phyloP scores from a whole-genome alignment of 2,329 filamentous ascomycete species.

The Epichloe sylvatica region DNA sequence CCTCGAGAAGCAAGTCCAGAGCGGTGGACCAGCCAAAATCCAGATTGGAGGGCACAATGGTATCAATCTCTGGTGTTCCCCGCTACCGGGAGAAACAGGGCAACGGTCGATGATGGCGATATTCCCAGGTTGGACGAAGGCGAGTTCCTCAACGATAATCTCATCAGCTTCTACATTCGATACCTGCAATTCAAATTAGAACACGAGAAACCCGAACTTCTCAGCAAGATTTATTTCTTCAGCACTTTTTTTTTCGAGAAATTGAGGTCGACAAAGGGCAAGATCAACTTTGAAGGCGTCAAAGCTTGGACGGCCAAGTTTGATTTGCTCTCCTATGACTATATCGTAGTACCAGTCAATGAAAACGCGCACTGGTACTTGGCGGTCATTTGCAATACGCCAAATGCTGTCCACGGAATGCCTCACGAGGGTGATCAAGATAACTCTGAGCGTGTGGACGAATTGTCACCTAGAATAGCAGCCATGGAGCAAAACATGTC shows the following conservation, averaged over 20 bases:
- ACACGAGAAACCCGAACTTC: conserved; percentile 36
- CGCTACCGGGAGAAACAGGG: conserved; percentile 40
- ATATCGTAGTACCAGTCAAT: conserved; percentile 84
- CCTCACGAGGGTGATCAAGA: conserved; percentile 8
- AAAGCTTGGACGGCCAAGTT: conserved; percentile 76
- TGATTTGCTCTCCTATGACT: conserved; percentile 75
- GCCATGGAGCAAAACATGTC: conserved; percentile 11
- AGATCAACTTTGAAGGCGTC: conserved; percentile 74
- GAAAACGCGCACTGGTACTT: conserved; percentile 85
- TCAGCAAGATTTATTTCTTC: conserved; percentile 67
- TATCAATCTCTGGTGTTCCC: conserved; percentile 49
- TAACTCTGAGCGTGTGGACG: not conserved
- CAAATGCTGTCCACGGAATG: conserved; percentile 35
- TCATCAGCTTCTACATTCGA: conserved; percentile 78
- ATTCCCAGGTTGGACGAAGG: conserved; percentile 67
- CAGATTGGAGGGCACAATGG: conserved; percentile 39
- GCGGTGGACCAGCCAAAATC: conserved; percentile 38
- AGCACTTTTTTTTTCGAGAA: conserved; percentile 92
- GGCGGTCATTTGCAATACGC: conserved; percentile 84
- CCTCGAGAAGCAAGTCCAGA: conserved; percentile 9
- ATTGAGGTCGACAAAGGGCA: conserved; percentile 47
- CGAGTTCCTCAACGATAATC: conserved; percentile 81
- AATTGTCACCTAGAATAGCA: conserved; percentile 5
- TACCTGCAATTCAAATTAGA: conserved; percentile 52
- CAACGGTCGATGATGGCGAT: conserved; percentile 56